Conservation (phyloP, 257 asterid species). For the Handroanthus guayacan region DNA sequence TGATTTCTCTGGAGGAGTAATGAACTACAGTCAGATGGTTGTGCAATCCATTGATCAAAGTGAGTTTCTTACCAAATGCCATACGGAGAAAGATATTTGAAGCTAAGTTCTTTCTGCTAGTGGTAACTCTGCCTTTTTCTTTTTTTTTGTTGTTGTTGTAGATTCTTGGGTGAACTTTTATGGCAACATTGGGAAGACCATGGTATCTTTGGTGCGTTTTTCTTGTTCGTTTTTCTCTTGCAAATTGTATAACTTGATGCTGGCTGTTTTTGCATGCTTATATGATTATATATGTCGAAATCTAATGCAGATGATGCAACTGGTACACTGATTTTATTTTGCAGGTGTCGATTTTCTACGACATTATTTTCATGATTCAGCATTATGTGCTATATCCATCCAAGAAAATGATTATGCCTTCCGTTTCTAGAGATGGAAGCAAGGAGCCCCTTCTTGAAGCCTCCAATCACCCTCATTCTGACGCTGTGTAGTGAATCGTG, state of each 20-base stretch:
- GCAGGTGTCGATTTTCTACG: constrained; percentile 76
- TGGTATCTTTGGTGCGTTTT: constrained; percentile 68
- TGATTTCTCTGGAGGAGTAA: constrained; percentile 72
- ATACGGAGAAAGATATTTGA: background rate
- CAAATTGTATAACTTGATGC: background rate
- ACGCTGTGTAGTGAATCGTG: constrained; percentile 30
- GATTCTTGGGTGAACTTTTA: constrained; percentile 75
- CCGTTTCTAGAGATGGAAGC: constrained; percentile 53
- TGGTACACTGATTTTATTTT: constrained; percentile 4
- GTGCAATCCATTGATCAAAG: constrained; percentile 85
- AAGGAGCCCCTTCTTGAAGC: constrained; percentile 54
- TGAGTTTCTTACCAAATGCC: constrained; percentile 41
- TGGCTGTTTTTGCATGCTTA: background rate
- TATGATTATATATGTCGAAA: no score
- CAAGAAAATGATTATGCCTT: constrained; percentile 23
- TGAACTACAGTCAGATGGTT: constrained; percentile 68
- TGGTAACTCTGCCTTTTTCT: background rate
- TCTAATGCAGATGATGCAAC: background rate
- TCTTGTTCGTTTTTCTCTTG: background rate
- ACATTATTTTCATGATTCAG: constrained; percentile 73
- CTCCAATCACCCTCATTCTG: constrained; percentile 37
- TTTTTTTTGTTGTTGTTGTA: no score
- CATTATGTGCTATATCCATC: constrained; percentile 73
- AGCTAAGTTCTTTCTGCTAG: background rate
- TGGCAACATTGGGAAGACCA: constrained; percentile 81